These are phyloP conservation scores for Trichoderma lentiforme DNA, from an alignment of 2,329 filamentous ascomycete species.

Conservation along the genomic window DNA sequence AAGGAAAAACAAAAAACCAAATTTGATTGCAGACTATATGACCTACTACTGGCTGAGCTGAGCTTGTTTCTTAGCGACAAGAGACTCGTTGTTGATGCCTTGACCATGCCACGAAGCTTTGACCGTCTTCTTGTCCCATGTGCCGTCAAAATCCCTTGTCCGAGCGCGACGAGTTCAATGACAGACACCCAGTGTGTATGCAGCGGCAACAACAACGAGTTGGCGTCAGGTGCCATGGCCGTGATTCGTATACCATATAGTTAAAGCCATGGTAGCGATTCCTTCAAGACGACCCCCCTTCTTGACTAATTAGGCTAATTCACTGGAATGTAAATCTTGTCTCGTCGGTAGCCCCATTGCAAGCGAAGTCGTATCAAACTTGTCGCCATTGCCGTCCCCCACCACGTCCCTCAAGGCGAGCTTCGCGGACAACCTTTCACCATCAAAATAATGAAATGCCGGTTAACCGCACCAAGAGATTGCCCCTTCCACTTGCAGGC, in stretches of 20 bases:
- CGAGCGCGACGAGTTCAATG: background rate
- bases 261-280: background rate
- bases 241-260: background rate
- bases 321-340: background rate
- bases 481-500: background rate
- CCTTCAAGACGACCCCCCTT: background rate
- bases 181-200: background rate
- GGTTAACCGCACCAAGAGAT: background rate
- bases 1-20: slow-evolving; percentile 4
- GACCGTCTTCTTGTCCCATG: background rate
- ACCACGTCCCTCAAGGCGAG: background rate
- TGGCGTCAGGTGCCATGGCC: background rate
- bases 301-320: background rate
- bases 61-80: background rate
- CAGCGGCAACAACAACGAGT: background rate
- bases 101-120: background rate
- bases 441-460: background rate
- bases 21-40: slow-evolving; percentile 17
- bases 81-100: background rate
- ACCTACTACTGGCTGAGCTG: slow-evolving; percentile 2
- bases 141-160: background rate
- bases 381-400: background rate
- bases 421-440: background rate
- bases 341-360: background rate
- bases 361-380: background rate